Conservation (phyloP, 73 alveolate genomes). For the Paramecium primaurelia region DNA sequence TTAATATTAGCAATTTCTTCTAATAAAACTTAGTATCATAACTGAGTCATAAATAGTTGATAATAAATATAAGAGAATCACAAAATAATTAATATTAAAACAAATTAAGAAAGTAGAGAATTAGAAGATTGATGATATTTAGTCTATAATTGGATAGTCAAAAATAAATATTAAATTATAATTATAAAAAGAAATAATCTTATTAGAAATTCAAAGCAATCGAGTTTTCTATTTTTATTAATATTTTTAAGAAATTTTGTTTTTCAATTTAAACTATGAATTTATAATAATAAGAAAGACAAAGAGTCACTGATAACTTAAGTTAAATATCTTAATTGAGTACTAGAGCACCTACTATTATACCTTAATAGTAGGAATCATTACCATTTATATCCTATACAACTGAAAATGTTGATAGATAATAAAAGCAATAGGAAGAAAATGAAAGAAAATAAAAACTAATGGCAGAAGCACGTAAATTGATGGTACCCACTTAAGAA, state of each 20-base stretch:
- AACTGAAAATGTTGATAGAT: slow-evolving; percentile 19
- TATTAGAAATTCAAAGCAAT: not conserved
- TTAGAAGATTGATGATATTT: too few relatives aligned
- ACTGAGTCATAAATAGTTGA: too few relatives aligned
- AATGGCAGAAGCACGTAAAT: not conserved
- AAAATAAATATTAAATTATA: too few relatives aligned
- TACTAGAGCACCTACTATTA: not conserved
- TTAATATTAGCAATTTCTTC: not conserved
- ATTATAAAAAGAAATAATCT: too few relatives aligned
- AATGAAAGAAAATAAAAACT: slow-evolving; percentile 17
- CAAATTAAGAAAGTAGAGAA: not conserved
- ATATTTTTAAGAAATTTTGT: not conserved
- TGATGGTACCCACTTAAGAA: slow-evolving; percentile 42
- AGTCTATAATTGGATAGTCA: too few relatives aligned
- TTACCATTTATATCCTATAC: slow-evolving; percentile 14
- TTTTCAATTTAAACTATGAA: not conserved
- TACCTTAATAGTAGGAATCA: not conserved
- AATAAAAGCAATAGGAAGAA: not conserved
- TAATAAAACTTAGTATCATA: not conserved
- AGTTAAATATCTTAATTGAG: not conserved
- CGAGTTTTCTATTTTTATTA: not conserved
- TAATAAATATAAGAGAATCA: too few relatives aligned
- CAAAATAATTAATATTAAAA: too few relatives aligned
- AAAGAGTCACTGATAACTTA: slow-evolving; percentile 23
- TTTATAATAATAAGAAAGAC: slow-evolving; percentile 39